phyloP scores from a whole-genome alignment of 2,329 filamentous ascomycete genomes.

The Talaromyces sp. region DNA sequence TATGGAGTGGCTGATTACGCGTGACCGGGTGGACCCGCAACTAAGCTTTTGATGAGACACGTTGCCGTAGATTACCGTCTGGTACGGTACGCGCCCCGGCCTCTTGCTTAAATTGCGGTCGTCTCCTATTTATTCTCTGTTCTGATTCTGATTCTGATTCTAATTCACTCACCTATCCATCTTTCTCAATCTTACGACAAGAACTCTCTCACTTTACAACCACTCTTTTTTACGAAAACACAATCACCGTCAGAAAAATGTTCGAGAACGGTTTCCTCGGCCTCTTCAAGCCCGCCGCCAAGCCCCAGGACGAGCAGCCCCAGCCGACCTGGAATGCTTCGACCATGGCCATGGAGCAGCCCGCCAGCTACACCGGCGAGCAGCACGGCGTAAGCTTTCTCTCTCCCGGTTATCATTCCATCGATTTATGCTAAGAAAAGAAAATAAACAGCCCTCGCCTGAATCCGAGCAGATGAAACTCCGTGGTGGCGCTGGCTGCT shows the following conservation, averaged over 20 bases:
- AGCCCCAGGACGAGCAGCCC: constrained; percentile 17
- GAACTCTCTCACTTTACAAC: background rate
- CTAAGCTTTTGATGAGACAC: background rate
- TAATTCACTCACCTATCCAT: background rate
- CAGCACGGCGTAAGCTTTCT: constrained; percentile 20
- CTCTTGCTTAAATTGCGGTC: background rate
- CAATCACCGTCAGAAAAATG: background rate
- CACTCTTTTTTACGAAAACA: too few relatives aligned
- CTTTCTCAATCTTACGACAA: background rate
- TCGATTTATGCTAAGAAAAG: too few relatives aligned
- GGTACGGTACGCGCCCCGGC: background rate
- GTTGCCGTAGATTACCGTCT: too few relatives aligned
- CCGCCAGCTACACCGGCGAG: constrained; percentile 24
- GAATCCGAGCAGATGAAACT: constrained; percentile 24
- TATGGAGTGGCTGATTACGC: too few relatives aligned
- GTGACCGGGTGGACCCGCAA: too few relatives aligned
- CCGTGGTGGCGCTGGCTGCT: constrained; percentile 24
- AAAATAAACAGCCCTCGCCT: constrained; percentile 9
- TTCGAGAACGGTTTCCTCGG: constrained; percentile 21
- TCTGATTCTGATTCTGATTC: too few relatives aligned
- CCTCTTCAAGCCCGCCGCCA: constrained; percentile 26
- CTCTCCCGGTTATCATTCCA: too few relatives aligned
- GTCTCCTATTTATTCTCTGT: too few relatives aligned
- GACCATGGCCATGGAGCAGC: constrained; percentile 28
- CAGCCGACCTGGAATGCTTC: constrained; percentile 25